Percentiles rank a stretch among this genome's conserved stretches.
Conservation (phyloP, 2,329 filamentous ascomycete genomes). For the Colletotrichum sublineola region DNA sequence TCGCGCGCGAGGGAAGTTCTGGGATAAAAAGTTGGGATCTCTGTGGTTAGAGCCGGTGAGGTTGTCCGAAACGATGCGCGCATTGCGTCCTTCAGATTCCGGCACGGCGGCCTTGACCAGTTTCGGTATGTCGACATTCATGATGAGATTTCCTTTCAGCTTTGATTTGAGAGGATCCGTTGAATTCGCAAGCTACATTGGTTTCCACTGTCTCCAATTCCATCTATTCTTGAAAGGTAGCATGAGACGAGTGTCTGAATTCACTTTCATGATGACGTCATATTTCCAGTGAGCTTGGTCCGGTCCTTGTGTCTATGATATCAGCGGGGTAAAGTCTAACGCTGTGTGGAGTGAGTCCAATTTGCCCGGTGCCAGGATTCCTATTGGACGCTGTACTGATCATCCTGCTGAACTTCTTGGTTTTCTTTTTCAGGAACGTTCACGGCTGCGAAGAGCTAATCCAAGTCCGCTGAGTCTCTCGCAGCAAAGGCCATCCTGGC, state of each 20-base stretch:
- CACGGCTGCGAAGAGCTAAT: background rate
- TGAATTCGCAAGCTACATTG: background rate
- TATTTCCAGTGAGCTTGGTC: slow-evolving; percentile 1
- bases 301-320: slow-evolving; percentile 3
- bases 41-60: slow-evolving; percentile 52
- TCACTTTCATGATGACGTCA: slow-evolving; percentile 31
- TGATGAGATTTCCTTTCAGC: slow-evolving; percentile 4
- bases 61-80: slow-evolving; percentile 50
- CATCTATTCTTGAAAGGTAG: background rate
- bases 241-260: slow-evolving; percentile 10
- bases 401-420: background rate
- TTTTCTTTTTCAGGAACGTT: background rate
- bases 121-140: slow-evolving; percentile 49
- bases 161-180: background rate
- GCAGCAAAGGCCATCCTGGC: background rate
- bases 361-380: background rate
- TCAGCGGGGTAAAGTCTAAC: slow-evolving; percentile 4
- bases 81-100: slow-evolving; percentile 50
- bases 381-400: background rate
- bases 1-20: slow-evolving; percentile 53
- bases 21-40: slow-evolving; percentile 58
- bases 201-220: too few relatives aligned
- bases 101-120: slow-evolving; percentile 50
- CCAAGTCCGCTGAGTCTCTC: background rate
- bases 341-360: background rate